Percentiles rank a stretch among this genome's conserved stretches.
phyloP scores from a whole-genome alignment of 2,329 filamentous ascomycete genomes.

The Scortechinia acanthostroma region DNA sequence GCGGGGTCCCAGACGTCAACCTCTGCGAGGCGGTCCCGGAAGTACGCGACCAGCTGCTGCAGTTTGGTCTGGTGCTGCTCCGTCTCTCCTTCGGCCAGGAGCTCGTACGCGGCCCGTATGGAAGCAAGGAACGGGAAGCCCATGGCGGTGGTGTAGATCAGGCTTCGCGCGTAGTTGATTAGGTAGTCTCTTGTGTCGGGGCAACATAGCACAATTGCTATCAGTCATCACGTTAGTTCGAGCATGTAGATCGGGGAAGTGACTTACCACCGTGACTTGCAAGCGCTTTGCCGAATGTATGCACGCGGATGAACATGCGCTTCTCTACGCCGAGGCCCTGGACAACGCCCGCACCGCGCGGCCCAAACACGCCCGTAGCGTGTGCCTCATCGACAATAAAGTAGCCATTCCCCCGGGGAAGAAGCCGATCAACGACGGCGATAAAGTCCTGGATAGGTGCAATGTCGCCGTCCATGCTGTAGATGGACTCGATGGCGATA shows the following conservation, averaged over 20 bases:
- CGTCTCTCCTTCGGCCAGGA: constrained; percentile 23
- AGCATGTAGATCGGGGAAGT: constrained; percentile 3
- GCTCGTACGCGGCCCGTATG: constrained; percentile 21
- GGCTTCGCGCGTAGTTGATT: constrained; percentile 16
- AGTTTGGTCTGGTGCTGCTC: background rate
- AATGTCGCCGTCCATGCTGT: constrained; percentile 38
- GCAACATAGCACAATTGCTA: constrained; percentile 12
- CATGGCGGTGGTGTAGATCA: constrained; percentile 31
- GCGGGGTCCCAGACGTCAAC: background rate
- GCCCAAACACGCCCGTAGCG: constrained; percentile 38
- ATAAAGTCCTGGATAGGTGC: constrained; percentile 27
- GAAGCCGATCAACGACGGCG: constrained; percentile 19
- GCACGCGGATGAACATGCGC: constrained; percentile 36
- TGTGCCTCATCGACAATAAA: constrained; percentile 51
- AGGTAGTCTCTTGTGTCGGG: constrained; percentile 6
- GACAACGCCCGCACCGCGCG: constrained; percentile 37
- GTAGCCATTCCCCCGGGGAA: constrained; percentile 27
- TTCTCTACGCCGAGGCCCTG: constrained; percentile 37
- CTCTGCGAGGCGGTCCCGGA: background rate
- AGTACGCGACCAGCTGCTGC: background rate
- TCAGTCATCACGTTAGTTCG: constrained; percentile 3
- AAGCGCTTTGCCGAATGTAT: constrained; percentile 45
- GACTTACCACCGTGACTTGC: constrained; percentile 19
- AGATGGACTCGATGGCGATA: constrained; percentile 30
- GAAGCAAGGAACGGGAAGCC: constrained; percentile 28